Evolutionary conservation across 2,329 filamentous ascomycete species (phyloP).

Genomic region (Dactylellina parvicollis): DNA sequence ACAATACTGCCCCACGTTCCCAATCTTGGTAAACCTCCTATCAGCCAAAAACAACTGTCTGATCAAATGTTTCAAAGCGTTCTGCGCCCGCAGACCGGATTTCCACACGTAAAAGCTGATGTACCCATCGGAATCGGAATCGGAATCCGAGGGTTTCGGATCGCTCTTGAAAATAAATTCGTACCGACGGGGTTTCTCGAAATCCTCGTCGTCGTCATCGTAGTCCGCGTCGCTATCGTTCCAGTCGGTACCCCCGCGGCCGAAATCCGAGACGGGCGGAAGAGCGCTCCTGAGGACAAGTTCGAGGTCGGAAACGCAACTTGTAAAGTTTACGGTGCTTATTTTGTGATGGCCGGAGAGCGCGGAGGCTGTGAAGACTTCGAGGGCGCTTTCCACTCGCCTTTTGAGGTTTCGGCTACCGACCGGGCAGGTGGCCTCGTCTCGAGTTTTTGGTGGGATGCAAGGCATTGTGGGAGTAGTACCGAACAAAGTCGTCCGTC

Average conservation of each 20-base stretch:
- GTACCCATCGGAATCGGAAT: neutral
- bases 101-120: neutral
- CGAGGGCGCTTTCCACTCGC: neutral
- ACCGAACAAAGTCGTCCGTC: too few species aligned
- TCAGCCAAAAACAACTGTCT: neutral
- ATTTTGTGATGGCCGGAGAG: neutral
- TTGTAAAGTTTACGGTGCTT: neutral
- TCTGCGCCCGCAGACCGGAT: neutral
- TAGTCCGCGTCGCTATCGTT: neutral
- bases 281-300: neutral
- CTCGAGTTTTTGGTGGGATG: neutral
- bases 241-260: neutral
- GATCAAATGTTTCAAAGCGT: neutral
- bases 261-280: neutral
- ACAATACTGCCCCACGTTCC: constrained; percentile 1
- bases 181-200: neutral
- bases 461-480: constrained; percentile 1
- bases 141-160: neutral
- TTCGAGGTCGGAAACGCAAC: neutral
- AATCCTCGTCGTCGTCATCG: neutral
- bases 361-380: neutral
- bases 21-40: neutral
- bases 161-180: neutral
- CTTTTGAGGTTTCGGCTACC: neutral
- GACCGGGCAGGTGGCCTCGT: neutral